A percentile compares a stretch with the other conserved stretches of the same genome.
Conservation (phyloP, 768 basidiomycete genomes). For the Boletus barrowsii region DNA sequence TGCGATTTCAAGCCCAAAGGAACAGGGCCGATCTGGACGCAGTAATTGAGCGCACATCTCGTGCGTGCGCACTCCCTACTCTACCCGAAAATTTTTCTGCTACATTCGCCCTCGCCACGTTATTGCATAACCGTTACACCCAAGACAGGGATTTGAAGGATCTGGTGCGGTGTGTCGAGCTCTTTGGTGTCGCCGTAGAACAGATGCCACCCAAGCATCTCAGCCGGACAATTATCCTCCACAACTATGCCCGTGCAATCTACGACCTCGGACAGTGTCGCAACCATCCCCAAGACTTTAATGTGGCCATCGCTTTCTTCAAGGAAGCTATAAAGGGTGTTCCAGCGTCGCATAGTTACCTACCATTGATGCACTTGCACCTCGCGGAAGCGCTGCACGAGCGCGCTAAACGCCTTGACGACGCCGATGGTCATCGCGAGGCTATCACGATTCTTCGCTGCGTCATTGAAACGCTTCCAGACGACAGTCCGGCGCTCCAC, state of each 20-base stretch:
- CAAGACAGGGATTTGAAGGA: conserved; percentile 3
- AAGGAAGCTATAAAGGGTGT: conserved; percentile 2
- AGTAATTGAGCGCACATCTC: conserved; percentile 12
- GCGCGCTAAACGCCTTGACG: not conserved
- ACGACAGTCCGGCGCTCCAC: not conserved
- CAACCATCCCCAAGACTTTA: conserved; percentile 4
- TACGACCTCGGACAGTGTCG: not conserved
- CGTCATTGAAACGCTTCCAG: conserved; percentile 2
- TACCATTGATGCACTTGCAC: not conserved
- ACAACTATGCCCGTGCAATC: conserved; percentile 12
- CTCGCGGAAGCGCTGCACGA: conserved; percentile 3
- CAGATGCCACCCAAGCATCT: conserved; percentile 15
- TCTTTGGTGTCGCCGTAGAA: conserved; percentile 8
- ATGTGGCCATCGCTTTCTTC: conserved; percentile 10
- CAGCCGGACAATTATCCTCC: not conserved
- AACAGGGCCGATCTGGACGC: conserved; percentile 11
- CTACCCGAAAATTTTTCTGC: conserved; percentile 2
- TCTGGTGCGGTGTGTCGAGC: conserved; percentile 12
- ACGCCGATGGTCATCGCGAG: not conserved
- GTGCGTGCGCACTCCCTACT: conserved; percentile 10
- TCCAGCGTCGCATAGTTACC: conserved; percentile 14
- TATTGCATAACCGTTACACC: conserved; percentile 10
- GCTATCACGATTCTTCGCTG: not conserved
- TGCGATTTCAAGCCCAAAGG: conserved; percentile 14
- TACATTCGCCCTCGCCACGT: conserved; percentile 6